Conservation (phyloP, 2,329 filamentous ascomycete genomes). For the Emmonsia crescens region DNA sequence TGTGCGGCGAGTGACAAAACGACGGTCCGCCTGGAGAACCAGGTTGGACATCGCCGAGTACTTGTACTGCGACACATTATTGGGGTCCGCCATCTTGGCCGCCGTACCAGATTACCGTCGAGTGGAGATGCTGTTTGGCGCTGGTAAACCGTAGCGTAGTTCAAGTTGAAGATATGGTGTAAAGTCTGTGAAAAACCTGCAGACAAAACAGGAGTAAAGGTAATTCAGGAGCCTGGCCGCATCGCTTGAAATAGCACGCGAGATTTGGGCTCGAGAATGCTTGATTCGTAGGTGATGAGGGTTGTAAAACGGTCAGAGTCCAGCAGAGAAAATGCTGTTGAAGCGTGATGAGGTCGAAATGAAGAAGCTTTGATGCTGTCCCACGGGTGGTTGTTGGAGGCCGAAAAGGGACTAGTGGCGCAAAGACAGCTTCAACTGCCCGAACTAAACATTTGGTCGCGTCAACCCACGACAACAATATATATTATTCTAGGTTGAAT, state of each 20-base stretch:
- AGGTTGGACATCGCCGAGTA: slow-evolving; percentile 99
- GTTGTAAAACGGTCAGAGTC: neutral
- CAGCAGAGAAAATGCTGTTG: neutral
- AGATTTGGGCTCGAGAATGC: neutral
- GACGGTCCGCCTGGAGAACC: slow-evolving; percentile 98
- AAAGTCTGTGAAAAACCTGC: neutral
- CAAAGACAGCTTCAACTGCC: neutral
- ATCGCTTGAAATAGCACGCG: neutral
- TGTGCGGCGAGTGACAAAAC: slow-evolving; percentile 82
- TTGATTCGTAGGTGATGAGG: neutral
- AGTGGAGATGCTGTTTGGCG: slow-evolving; percentile 5
- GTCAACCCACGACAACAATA: neutral
- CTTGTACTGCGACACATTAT: slow-evolving; percentile 91
- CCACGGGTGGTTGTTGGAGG: neutral
- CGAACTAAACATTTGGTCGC: too few species aligned
- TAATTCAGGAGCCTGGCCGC: slow-evolving; percentile 1
- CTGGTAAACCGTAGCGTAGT: neutral
- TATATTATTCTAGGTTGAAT: slow-evolving; percentile 7
- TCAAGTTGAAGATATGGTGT: neutral
- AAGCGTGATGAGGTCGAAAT: neutral
- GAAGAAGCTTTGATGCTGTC: neutral
- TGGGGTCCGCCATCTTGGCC: slow-evolving; percentile 55
- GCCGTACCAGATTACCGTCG: slow-evolving; percentile 10
- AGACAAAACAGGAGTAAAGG: neutral
- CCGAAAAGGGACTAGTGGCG: slow-evolving; percentile 4